These are phyloP conservation scores for Mortierella sp. DNA, from an alignment of 371 early-diverging fungal species.

Conservation along the genomic window DNA sequence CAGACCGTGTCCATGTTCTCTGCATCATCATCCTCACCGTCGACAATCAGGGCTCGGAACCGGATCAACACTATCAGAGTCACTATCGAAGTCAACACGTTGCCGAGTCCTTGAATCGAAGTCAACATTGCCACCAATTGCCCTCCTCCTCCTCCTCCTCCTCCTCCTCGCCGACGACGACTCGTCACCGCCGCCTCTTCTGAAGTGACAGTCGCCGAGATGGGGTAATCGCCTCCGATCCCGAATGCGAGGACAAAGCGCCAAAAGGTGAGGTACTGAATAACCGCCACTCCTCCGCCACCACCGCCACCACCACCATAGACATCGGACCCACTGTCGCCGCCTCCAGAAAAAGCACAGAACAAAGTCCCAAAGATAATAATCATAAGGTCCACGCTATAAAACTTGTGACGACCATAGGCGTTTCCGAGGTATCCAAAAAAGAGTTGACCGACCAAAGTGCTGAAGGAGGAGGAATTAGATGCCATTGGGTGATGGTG, in stretches of 20 bases:
- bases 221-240: slow-evolving; percentile 73
- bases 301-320: slow-evolving; percentile 58
- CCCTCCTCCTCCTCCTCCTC: slow-evolving; percentile 41
- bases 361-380: slow-evolving; percentile 67
- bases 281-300: slow-evolving; percentile 62
- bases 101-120: slow-evolving; percentile 82
- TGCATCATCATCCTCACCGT: slow-evolving; percentile 39
- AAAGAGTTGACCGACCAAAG: slow-evolving; percentile 81
- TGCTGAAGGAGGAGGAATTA: slow-evolving; percentile 65
- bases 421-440: slow-evolving; percentile 90
- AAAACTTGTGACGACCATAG: slow-evolving; percentile 79
- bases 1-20: slow-evolving; percentile 73
- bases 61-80: slow-evolving; percentile 65
- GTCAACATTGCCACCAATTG: slow-evolving; percentile 74
- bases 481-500: not conserved
- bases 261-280: slow-evolving; percentile 72
- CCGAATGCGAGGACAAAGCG: slow-evolving; percentile 75
- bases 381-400: slow-evolving; percentile 73
- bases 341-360: slow-evolving; percentile 54
- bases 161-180: slow-evolving; percentile 33
- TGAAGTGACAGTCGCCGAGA: slow-evolving; percentile 76
- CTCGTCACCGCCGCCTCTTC: slow-evolving; percentile 69
- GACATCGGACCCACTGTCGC: slow-evolving; percentile 31
- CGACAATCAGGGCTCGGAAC: slow-evolving; percentile 61
- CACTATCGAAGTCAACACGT: slow-evolving; percentile 68